A percentile compares a stretch with the other conserved stretches of the same genome.
These are phyloP conservation scores for Trichoderma erinaceum DNA, from an alignment of 495 filamentous ascomycete genomes.

Conservation along the genomic window DNA sequence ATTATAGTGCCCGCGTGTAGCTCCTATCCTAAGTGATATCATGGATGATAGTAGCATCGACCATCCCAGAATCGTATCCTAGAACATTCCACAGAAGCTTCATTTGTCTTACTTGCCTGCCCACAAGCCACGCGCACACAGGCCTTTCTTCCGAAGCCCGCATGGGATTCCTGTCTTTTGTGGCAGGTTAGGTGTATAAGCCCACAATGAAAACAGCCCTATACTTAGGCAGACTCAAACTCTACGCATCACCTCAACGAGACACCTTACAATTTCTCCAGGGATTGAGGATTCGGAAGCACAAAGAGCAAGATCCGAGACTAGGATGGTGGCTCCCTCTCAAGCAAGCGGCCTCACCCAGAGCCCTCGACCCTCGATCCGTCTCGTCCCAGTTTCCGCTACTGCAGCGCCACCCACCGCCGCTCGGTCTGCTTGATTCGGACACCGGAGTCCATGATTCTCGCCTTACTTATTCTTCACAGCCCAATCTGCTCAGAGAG, in stretches of 20 bases:
- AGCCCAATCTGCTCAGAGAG: not conserved
- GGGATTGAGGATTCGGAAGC: not conserved
- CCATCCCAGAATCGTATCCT: not conserved
- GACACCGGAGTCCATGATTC: not conserved
- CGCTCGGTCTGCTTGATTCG: slow-evolving; percentile 6
- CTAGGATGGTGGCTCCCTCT: not conserved
- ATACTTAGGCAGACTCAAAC: not conserved
- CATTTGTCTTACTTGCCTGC: not conserved
- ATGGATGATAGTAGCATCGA: not conserved
- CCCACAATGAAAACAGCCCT: not conserved
- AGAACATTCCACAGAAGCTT: not conserved
- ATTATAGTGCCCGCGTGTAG: not conserved
- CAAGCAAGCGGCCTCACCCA: not conserved
- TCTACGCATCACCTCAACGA: not conserved
- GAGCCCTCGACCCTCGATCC: not conserved
- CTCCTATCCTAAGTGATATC: not conserved
- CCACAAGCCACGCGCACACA: not conserved
- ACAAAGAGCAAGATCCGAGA: not conserved
- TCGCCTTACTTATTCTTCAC: not conserved
- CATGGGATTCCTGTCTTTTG: not conserved
- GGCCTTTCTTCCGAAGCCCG: not conserved
- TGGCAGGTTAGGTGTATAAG: not conserved
- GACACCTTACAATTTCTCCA: not conserved
- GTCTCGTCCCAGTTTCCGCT: not conserved
- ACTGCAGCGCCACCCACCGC: not conserved